A percentile compares a stretch with the other conserved stretches of the same genome.
Evolutionary conservation across 148 eudicot species (phyloP).

Genomic region (Chenopodium berlandieri): DNA sequence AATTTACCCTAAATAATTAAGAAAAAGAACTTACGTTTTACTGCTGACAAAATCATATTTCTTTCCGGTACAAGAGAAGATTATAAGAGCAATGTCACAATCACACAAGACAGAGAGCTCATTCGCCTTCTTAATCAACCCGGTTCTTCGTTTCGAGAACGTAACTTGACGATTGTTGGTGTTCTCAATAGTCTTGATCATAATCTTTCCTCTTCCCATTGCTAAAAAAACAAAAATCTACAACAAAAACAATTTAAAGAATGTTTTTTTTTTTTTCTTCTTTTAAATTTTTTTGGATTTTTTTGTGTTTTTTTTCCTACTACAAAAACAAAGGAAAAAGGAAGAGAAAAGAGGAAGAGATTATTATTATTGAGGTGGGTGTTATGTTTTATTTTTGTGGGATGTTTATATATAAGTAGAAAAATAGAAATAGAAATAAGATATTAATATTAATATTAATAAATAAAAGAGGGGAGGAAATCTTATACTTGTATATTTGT

Average conservation of each 20-base stretch:
- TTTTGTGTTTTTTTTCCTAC: background rate
- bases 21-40: slow-evolving; percentile 30
- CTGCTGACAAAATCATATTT: slow-evolving; percentile 51
- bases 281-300: background rate
- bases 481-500: slow-evolving; percentile 15
- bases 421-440: too few species aligned
- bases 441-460: too few species aligned
- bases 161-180: slow-evolving; percentile 70
- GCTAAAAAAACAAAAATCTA: background rate
- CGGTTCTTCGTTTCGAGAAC: slow-evolving; percentile 61
- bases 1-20: background rate
- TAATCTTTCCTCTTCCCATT: slow-evolving; percentile 68
- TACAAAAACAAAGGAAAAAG: background rate
- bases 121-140: slow-evolving; percentile 65
- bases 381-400: too few species aligned
- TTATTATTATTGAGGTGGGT: too few species aligned
- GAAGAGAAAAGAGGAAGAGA: background rate
- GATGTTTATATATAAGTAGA: background rate
- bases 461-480: background rate
- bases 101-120: slow-evolving; percentile 67
- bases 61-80: slow-evolving; percentile 60
- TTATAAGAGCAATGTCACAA: slow-evolving; percentile 63
- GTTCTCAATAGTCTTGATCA: slow-evolving; percentile 67
- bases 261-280: background rate
- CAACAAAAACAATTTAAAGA: background rate